Evolutionary conservation across 164 flowering plant genomes (phyloP), one percentile per base, ranked within the genome.

Genomic region (Kingdonia uniflora): DNA sequence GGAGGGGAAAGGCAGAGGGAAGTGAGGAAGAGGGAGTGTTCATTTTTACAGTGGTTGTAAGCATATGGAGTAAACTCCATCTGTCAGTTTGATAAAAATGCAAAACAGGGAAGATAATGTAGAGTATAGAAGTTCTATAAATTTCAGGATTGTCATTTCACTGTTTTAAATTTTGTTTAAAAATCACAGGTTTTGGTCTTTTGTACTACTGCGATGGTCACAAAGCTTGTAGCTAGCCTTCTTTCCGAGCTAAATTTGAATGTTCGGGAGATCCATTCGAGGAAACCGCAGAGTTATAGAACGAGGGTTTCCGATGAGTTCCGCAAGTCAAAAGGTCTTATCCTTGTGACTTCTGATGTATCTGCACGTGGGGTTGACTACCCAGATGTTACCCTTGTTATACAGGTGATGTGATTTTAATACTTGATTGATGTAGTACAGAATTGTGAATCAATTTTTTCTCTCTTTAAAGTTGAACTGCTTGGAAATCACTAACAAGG

Each of bases 311-410:
- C 99, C 42, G 96, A 94, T 68, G 99, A 94, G 64, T 94, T 94
- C 59, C 71, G 99, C 47, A 89, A 85, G 76, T 94, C 99, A 52
- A 89, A 83, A 68, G 90, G 97, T 62, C 84, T 94, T 49, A 85
- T 94, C 60, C 95, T 94, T 52, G 99, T 89, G 52, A 89, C 99
- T 14, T 94, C 99, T 58, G 99, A 94, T 76, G 99, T 94, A 15
- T 94, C 99, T 67, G 99, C 99, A 0, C 96, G 99, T 48, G 99
- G 99, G 52, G 99, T 94, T 42, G 99, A 89, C 68, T 94, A 94
- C 69, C 99, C 99, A 14, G 99, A 94, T 76, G 96, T 94, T 24
- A 81, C 96, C 43, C 90, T 94, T 43, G 99, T 94, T 58, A 58
- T 94, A 58, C 99, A 94, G 97, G 99, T 94, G 59, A 29, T 29